Base-by-base conservation (phyloP, 495 filamentous ascomycete species). In the Tuber melanosporum region DNA sequence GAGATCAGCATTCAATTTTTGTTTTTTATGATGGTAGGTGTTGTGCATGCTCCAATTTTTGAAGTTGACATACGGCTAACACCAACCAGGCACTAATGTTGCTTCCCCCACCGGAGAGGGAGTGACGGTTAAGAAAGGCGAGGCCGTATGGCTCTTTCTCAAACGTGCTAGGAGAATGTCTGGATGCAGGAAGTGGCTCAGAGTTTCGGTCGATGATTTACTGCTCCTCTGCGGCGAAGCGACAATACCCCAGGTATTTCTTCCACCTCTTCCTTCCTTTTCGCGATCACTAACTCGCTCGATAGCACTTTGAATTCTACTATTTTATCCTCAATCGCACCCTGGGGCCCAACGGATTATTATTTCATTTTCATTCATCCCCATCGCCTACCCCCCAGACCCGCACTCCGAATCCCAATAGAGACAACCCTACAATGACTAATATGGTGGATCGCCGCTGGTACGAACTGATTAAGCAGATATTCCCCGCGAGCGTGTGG, bases 361-460 rank as follows among this genome's bases (percentile, higher is more conserved):
- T 99, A 17, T 98, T 98, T 84, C 88, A 94, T 80, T 97, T 94
- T 83, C 90, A 91, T 10, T 83, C 45, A 81, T 89, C 73, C 85
- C 79, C 71, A 15, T 81, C 79, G 39, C 75, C 74, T 3, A 45
- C 36, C 20, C 36, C 74, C 36, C 22, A 10, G 7, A 4, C 19
- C 20, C 32, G 15, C 36, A 42, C n/a, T 20, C 77, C 77, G 8
- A 80, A 76, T 44, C 71, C 77, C 9, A 83, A 74, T 43, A 87
- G 88, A 45, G 93, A 96, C 74, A 94, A 98, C 77, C 90, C 93
- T 0, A 89, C 89, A 4, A 86, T 93, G 75, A 99, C 95, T 42
- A 98, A 97, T 84, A 95, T 98, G 9, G 95, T 99, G 3, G 95
- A 98, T 85, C 88, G 95, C 69, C 86, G 95, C 75, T 99, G 95